A percentile compares a stretch with the other conserved stretches of the same genome.
Evolutionary conservation across 371 early-diverging fungal genomes (phyloP).

Genomic region (Nosema granulosis): DNA sequence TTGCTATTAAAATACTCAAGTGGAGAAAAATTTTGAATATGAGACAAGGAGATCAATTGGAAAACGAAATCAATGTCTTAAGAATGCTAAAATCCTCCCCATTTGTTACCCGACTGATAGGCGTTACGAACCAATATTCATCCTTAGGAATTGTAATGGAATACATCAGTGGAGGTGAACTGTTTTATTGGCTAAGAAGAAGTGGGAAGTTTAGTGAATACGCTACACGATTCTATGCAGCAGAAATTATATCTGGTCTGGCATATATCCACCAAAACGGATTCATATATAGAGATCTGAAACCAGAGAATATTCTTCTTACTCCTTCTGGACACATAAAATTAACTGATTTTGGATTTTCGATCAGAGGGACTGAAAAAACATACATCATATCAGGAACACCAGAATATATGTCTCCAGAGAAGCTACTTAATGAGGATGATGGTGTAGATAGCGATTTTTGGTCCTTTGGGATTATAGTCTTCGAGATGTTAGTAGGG

Average conservation of each 20-base stretch:
- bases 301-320: slow-evolving; percentile 88
- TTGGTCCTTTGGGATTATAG: slow-evolving; percentile 86
- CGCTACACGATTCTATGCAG: slow-evolving; percentile 88
- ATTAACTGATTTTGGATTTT: slow-evolving; percentile 97
- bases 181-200: slow-evolving; percentile 82
- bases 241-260: slow-evolving; percentile 90
- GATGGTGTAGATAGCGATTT: slow-evolving; percentile 90
- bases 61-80: slow-evolving; percentile 86
- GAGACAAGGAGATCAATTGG: slow-evolving; percentile 90
- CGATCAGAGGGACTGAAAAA: slow-evolving; percentile 72
- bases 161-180: slow-evolving; percentile 82
- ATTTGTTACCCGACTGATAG: slow-evolving; percentile 83
- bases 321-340: slow-evolving; percentile 87
- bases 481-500: slow-evolving; percentile 90
- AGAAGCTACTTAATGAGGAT: slow-evolving; percentile 85
- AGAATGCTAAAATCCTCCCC: slow-evolving; percentile 78
- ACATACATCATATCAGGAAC: slow-evolving; percentile 77
- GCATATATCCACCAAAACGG: slow-evolving; percentile 90
- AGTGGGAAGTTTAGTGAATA: slow-evolving; percentile 65
- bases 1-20: slow-evolving; percentile 88
- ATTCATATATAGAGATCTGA: slow-evolving; percentile 91
- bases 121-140: slow-evolving; percentile 68
- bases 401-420: slow-evolving; percentile 94
- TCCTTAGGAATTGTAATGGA: slow-evolving; percentile 70
- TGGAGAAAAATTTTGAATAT: slow-evolving; percentile 83